Conservation (phyloP, 345 rosid species). For the Eucalyptus marginata region DNA sequence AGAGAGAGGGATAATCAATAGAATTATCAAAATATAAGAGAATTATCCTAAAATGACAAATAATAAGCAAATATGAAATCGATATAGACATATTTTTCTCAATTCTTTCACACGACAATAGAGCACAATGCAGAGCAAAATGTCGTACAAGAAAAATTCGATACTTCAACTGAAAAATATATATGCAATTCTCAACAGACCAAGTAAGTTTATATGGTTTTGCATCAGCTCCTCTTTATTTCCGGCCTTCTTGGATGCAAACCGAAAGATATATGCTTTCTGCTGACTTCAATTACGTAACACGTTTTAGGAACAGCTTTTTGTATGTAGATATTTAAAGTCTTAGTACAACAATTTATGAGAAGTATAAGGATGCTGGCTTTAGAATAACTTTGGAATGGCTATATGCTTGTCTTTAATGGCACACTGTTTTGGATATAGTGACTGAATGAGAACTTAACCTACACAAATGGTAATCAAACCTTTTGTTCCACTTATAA, state of each 20-base stretch:
- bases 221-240: neutral
- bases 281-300: neutral
- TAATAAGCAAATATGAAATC: neutral
- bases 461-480: neutral
- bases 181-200: neutral
- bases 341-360: neutral
- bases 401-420: neutral
- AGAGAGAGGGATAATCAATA: neutral
- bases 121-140: neutral
- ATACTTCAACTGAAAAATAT: neutral
- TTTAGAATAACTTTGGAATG: neutral
- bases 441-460: neutral
- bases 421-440: neutral
- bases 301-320: neutral
- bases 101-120: neutral
- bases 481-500: neutral
- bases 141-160: neutral
- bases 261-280: neutral
- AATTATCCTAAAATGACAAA: neutral
- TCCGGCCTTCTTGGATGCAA: neutral
- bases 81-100: neutral
- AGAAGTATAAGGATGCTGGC: neutral
- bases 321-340: neutral
- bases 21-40: neutral
- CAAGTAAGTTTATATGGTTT: neutral